Evolutionary conservation across 352 stramenopile genomes (phyloP), one percentile per base, ranked within the genome.

Genomic region (Chrysophaeum taylorii): DNA sequence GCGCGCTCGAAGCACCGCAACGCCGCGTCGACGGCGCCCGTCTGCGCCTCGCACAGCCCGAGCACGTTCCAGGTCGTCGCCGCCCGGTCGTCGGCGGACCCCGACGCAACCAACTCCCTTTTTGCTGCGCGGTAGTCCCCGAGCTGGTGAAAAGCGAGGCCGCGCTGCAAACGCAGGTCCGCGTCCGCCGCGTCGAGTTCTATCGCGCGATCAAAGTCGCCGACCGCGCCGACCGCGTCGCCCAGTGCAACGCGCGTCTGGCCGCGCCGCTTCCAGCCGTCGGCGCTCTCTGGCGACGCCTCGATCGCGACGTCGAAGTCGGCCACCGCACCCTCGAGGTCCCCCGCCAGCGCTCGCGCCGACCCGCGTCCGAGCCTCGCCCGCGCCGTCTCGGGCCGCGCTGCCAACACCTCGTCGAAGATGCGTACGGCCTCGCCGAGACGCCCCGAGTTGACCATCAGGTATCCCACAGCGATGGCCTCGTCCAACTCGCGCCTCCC

Each of bases 1-100:
- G 70, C 64, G 31, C 36, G 39, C 2, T 36, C 53, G 71, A 72
- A 78, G 0, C 50, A 54, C 14, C 33, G 29, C 37, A 33, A 33
- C 16, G 73, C 57, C 1, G 39, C 54, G 27, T 45, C 43, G 16
- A 42, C 25, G 38, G 62, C 38, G 9, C 74, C 74, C 12, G 75
- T 64, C 60, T 73, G 67, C 33, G 60, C 39, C 61, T 75, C 53
- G 61, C 74, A 79, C 54, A 78, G 66, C 14, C 53, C 74, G 2
- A 78, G 62, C 54, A 76, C 67, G 64, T 79, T 79, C 69, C 73
- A 79, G 27, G 64, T 61, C 21, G n/a, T 37, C 37, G 60, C 72
- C 1, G 69, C 39, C 39, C 75, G 62, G 25, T 70, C 70, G 48
- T 62, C 45, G 33, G 37, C 36, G 29, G 70, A 74, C 45, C 64